phyloP scores from a whole-genome alignment of 2,329 filamentous ascomycete species.

The Furcasterigmium furcatum region DNA sequence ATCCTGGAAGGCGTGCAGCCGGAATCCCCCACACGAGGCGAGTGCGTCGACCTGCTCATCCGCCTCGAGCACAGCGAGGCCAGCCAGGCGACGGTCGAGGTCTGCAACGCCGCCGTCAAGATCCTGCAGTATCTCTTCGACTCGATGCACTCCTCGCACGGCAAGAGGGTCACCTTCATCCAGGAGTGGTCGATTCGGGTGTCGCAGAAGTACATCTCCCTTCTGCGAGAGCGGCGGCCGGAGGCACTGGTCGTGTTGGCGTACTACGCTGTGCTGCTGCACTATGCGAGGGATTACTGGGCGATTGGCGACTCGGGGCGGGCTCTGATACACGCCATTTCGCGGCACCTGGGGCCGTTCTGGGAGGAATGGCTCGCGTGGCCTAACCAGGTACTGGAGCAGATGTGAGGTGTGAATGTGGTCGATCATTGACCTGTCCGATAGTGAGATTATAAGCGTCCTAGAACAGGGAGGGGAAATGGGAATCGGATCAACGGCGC shows the following conservation, averaged over 20 bases:
- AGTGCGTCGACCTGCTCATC: slow-evolving; percentile 20
- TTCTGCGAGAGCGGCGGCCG: slow-evolving; percentile 28
- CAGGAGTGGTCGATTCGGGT: slow-evolving; percentile 30
- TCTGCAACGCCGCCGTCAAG: slow-evolving; percentile 17
- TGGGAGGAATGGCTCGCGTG: slow-evolving; percentile 24
- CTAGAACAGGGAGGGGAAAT: too few relatives aligned
- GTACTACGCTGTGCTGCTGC: slow-evolving; percentile 38
- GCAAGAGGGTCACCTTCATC: slow-evolving; percentile 17
- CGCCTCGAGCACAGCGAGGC: slow-evolving; percentile 14
- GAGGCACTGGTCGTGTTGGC: slow-evolving; percentile 36
- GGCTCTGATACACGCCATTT: slow-evolving; percentile 20
- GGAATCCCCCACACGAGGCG: slow-evolving; percentile 4
- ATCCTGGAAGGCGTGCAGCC: too few relatives aligned
- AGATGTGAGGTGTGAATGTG: too few relatives aligned
- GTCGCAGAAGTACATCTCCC: slow-evolving; percentile 25
- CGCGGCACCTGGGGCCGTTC: slow-evolving; percentile 20
- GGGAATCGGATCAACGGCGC: too few relatives aligned
- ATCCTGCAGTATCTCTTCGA: slow-evolving; percentile 26
- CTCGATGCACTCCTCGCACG: slow-evolving; percentile 6
- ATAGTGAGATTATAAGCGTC: too few relatives aligned
- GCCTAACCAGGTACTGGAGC: slow-evolving; percentile 6
- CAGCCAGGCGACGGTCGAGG: slow-evolving; percentile 11
- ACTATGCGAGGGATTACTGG: slow-evolving; percentile 29
- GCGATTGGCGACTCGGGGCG: slow-evolving; percentile 24
- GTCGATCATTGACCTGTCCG: too few relatives aligned